Conservation (phyloP, 2,329 filamentous ascomycete genomes). For the Fusarium sp. region DNA sequence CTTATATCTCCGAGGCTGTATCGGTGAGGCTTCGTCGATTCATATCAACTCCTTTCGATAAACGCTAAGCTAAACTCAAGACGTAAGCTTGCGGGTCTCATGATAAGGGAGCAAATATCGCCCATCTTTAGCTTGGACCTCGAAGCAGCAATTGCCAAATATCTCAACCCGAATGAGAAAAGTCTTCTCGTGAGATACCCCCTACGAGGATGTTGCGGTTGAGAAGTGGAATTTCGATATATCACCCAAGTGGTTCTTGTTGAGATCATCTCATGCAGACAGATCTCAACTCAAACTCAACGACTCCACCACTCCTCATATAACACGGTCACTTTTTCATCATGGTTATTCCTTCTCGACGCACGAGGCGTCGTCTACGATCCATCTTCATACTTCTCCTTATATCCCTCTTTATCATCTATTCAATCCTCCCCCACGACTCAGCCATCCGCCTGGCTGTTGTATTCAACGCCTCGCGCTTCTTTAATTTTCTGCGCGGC, state of each 20-base stretch:
- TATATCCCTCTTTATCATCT: constrained; percentile 48
- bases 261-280: constrained; percentile 17
- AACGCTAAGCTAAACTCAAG: neutral
- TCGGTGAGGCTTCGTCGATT: neutral
- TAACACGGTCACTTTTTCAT: constrained; percentile 5
- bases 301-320: constrained; percentile 8
- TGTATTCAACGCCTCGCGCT: constrained; percentile 54
- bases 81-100: constrained; percentile 8
- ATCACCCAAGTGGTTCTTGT: constrained; percentile 8
- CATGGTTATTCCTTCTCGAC: constrained; percentile 48
- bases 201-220: constrained; percentile 23
- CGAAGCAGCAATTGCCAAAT: constrained; percentile 7
- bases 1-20: neutral
- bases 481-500: constrained; percentile 52
- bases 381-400: constrained; percentile 44
- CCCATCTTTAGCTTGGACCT: constrained; percentile 8
- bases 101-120: constrained; percentile 22
- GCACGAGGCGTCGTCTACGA: constrained; percentile 51
- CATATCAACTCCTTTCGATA: neutral
- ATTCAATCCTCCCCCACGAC: constrained; percentile 53
- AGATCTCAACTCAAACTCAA: constrained; percentile 4
- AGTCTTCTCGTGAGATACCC: neutral
- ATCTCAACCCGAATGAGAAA: constrained; percentile 4
- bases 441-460: constrained; percentile 54
- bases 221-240: constrained; percentile 4